Percentiles rank a stretch among this genome's conserved stretches.
Evolutionary conservation across 148 eudicot species (phyloP).

Genomic region (Heliamphora exappendiculata): DNA sequence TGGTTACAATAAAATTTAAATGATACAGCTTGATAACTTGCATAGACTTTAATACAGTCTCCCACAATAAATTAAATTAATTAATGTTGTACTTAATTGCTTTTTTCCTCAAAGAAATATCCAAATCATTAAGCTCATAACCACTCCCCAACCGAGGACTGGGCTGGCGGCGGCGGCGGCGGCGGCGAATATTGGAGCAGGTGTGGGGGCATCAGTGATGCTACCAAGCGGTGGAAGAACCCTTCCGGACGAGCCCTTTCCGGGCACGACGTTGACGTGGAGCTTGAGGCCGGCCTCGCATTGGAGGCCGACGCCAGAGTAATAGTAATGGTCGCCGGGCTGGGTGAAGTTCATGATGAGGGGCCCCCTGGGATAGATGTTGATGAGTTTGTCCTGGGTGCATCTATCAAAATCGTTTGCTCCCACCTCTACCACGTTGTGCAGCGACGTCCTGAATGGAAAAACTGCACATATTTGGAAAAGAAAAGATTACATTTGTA

Average conservation of each 20-base stretch:
- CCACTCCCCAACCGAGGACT: not conserved
- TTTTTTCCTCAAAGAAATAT: not conserved
- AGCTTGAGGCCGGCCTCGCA: constrained; percentile 54
- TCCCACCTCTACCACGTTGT: constrained; percentile 45
- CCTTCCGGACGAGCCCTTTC: constrained; percentile 17
- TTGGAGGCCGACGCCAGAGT: constrained; percentile 50
- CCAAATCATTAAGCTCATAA: not conserved
- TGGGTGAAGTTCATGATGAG: constrained; percentile 22
- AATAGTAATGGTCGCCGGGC: constrained; percentile 50
- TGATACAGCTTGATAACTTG: too few species aligned
- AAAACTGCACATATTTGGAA: constrained; percentile 35
- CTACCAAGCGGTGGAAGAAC: not conserved
- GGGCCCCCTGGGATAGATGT: constrained; percentile 28
- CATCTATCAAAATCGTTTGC: constrained; percentile 31
- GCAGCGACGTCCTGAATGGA: constrained; percentile 39
- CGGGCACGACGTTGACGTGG: constrained; percentile 34
- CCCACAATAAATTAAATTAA: not conserved
- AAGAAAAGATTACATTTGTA: too few species aligned
- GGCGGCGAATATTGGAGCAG: not conserved
- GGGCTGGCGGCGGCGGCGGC: not conserved
- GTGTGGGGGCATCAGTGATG: not conserved
- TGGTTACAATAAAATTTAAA: too few species aligned
- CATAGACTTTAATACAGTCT: not conserved
- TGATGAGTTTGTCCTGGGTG: constrained; percentile 20
- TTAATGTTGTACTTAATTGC: too few species aligned